Conservation (phyloP, 2,329 filamentous ascomycete species). For the Colletotrichum lindemuthianum region DNA sequence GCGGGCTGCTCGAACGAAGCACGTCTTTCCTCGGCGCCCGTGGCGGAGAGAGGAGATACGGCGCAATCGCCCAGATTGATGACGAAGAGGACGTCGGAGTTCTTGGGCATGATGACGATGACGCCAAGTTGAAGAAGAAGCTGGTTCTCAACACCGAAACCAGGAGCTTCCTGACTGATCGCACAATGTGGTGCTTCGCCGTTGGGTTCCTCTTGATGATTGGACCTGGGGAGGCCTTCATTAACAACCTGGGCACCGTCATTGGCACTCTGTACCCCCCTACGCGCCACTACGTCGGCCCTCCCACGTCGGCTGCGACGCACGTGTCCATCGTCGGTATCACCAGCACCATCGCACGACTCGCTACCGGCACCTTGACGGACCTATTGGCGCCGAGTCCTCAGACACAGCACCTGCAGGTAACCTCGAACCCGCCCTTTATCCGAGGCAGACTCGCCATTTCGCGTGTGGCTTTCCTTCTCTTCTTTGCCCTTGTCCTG, state of each 20-base stretch:
- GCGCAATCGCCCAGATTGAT: conserved; percentile 59
- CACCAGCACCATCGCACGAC: conserved; percentile 87
- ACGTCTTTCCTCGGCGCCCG: conserved; percentile 67
- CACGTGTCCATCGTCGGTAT: conserved; percentile 94
- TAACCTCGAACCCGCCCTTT: conserved; percentile 43
- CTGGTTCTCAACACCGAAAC: conserved; percentile 95
- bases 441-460: conserved; percentile 61
- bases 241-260: conserved; percentile 96
- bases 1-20: conserved; percentile 81
- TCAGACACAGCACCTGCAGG: conserved; percentile 66
- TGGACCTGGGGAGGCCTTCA: conserved; percentile 95
- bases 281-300: conserved; percentile 50
- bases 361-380: conserved; percentile 89
- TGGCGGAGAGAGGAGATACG: conserved; percentile 65
- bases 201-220: conserved; percentile 92
- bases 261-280: conserved; percentile 84
- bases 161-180: conserved; percentile 82
- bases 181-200: conserved; percentile 96
- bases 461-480: conserved; percentile 82
- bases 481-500: conserved; percentile 78
- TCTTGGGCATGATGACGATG: conserved; percentile 51
- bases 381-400: conserved; percentile 82
- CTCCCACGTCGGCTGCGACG: conserved; percentile 75
- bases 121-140: conserved; percentile 78
- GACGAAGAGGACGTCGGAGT: conserved; percentile 58